A percentile compares a stretch with the other conserved stretches of the same genome.
Evolutionary conservation across 1,284 basidiomycete species (phyloP).

Genomic region (Ceratobasidium sp.): DNA sequence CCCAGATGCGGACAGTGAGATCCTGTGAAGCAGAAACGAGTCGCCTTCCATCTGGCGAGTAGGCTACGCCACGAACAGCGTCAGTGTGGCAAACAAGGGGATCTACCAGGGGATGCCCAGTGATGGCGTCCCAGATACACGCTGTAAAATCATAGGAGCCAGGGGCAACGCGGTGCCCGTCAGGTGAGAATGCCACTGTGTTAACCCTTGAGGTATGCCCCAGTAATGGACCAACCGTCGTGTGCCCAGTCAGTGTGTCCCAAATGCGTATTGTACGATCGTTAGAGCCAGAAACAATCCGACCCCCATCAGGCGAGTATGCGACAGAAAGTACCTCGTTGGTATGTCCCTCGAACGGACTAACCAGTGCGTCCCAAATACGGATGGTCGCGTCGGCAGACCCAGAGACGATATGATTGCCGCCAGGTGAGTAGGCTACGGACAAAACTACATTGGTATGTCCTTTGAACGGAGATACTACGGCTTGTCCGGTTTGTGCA

Average conservation of each 20-base stretch:
- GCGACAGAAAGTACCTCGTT: not conserved
- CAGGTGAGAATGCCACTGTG: conserved; percentile 30
- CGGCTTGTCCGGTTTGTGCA: not conserved
- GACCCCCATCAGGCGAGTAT: not conserved
- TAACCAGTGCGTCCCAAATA: conserved; percentile 7
- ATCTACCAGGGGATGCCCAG: not conserved
- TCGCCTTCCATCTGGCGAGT: conserved; percentile 6
- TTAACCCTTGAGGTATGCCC: not conserved
- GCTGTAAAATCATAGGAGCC: not conserved
- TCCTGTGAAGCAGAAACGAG: conserved; percentile 38
- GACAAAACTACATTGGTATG: not conserved
- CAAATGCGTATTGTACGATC: conserved; percentile 25
- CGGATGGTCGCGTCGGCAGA: conserved; percentile 5
- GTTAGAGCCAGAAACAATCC: not conserved
- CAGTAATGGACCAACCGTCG: not conserved
- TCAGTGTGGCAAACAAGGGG: conserved; percentile 13
- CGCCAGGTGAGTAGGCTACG: conserved; percentile 14
- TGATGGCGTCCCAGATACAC: not conserved
- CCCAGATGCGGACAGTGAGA: conserved; percentile 31
- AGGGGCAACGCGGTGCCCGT: conserved; percentile 19
- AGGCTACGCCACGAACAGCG: conserved; percentile 10
- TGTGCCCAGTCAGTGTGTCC: not conserved
- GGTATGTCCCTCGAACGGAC: not conserved
- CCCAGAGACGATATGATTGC: conserved; percentile 11
- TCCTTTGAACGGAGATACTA: not conserved